Base-by-base conservation (phyloP, 192 early-diverging fungal genomes). In the Gigaspora rosea region DNA sequence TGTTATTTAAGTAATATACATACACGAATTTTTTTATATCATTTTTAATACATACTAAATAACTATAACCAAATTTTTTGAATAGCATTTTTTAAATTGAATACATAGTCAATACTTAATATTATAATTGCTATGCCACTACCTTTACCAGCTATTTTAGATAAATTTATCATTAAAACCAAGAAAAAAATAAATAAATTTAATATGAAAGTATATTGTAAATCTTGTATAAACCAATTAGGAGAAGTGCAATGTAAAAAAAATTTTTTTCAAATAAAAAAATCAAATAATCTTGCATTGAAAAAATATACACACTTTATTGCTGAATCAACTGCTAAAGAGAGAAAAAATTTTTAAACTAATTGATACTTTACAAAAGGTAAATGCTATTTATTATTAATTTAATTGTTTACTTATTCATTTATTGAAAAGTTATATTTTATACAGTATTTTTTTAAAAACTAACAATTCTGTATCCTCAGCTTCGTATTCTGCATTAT, bases 141-240 rank as follows among this genome's bases (percentile, higher is more conserved):
- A n/a, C n/a, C 16, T 22, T 63, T 63, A 63, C 20, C 61, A 8
- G n/a, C 16, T 63, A 63, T 63, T 22, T 63, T 63, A 63, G 27
- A 63, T 9, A 32, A 63, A 33, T 63, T n/a, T 63, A 63, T 63
- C 16, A 22, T 63, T 35, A 63, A 63, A 22, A 63, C 27, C 2
- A 35, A 63, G 3, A n/a, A 63, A 63, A 63, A 63, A 63, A 63
- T 63, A 63, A 63, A 63, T 22, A 63, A 9, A 22, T 22, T 2
- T 35, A 63, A 63, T 63, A 35, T 22, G 3, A 63, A 63, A 63
- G 27, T 63, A 22, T 63, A 63, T 63, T 63, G 61, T 9, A 63
- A 63, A 63, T 32, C 61, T 20, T 63, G 61, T 63, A 35, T 63
- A 32, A 63, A 63, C 3, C 1, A 10, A 22, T 35, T 63, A 9